phyloP scores from a whole-genome alignment of 2,329 filamentous ascomycete genomes.

The Xylaria sp. region DNA sequence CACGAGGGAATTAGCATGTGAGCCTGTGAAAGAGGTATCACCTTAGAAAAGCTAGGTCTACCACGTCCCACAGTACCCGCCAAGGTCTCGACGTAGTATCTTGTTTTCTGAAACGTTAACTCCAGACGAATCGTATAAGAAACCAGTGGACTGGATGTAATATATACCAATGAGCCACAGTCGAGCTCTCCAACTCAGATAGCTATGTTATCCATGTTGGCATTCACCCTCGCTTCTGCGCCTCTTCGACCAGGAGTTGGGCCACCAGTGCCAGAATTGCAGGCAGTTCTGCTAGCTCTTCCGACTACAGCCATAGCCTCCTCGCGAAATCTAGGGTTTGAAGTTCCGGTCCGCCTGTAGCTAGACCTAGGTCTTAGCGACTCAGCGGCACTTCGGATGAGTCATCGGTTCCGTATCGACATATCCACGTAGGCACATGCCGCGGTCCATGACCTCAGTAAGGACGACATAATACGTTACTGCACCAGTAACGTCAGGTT shows the following conservation, averaged over 20 bases:
- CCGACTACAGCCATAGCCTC: neutral
- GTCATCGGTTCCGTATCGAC: slow-evolving; percentile 28
- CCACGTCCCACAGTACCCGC: too few species aligned
- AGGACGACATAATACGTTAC: slow-evolving; percentile 28
- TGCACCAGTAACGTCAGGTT: slow-evolving; percentile 20
- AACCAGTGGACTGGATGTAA: neutral
- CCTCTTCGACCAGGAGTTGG: slow-evolving; percentile 1
- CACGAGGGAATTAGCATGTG: too few species aligned
- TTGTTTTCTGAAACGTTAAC: neutral
- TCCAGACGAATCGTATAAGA: neutral
- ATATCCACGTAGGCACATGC: slow-evolving; percentile 32
- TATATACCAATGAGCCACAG: neutral
- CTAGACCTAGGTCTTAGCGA: neutral
- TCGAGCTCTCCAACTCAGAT: slow-evolving; percentile 2
- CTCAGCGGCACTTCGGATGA: neutral
- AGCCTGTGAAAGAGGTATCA: too few species aligned
- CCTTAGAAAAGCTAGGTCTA: too few species aligned
- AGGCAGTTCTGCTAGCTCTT: slow-evolving; percentile 1
- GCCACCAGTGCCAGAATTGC: slow-evolving; percentile 1
- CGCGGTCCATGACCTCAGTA: slow-evolving; percentile 27
- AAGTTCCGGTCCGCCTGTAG: neutral
- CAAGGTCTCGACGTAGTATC: too few species aligned
- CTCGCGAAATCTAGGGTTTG: neutral
- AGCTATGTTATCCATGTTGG: neutral
- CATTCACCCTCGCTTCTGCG: neutral